These are phyloP conservation scores for Podosphaera xanthii DNA, from an alignment of 2,329 filamentous ascomycete genomes.

Conservation along the genomic window DNA sequence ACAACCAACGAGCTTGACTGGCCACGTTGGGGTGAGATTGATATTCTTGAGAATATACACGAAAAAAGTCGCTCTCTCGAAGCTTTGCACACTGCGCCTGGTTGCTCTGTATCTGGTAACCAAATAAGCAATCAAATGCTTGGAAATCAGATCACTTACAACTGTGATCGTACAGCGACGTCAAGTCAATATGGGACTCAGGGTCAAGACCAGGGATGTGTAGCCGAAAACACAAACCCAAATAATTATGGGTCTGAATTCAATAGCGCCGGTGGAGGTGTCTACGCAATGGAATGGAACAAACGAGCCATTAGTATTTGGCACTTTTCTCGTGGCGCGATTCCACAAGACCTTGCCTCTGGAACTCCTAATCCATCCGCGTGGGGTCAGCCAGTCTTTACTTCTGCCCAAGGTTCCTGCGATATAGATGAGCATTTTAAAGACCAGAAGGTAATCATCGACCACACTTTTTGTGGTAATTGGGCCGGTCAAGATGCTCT, in stretches of 20 bases:
- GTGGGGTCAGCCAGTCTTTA: slow-evolving; percentile 51
- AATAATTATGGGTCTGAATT: slow-evolving; percentile 39
- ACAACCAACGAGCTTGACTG: slow-evolving; percentile 4
- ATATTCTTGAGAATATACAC: slow-evolving; percentile 26
- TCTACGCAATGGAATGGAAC: slow-evolving; percentile 51
- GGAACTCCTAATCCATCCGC: slow-evolving; percentile 30
- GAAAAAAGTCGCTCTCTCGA: slow-evolving; percentile 12
- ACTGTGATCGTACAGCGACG: slow-evolving; percentile 24
- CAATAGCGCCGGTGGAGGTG: slow-evolving; percentile 38
- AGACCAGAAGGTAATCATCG: slow-evolving; percentile 47
- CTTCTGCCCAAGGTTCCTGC: slow-evolving; percentile 33
- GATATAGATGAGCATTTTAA: slow-evolving; percentile 42
- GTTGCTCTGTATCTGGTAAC: slow-evolving; percentile 19
- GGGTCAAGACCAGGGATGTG: slow-evolving; percentile 4
- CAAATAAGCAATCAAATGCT: slow-evolving; percentile 17
- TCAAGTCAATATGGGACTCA: slow-evolving; percentile 2
- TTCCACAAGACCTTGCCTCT: slow-evolving; percentile 40
- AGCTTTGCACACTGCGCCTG: slow-evolving; percentile 22
- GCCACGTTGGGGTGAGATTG: slow-evolving; percentile 14
- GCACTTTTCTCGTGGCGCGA: slow-evolving; percentile 41
- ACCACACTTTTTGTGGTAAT: slow-evolving; percentile 57
- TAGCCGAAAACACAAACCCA: slow-evolving; percentile 17
- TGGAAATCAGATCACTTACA: slow-evolving; percentile 19
- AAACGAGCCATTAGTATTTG: slow-evolving; percentile 43
- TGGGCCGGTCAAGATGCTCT: slow-evolving; percentile 24